These are phyloP conservation scores for Schizosaccharomyces japonicus DNA, from an alignment of 805 yeast species.

Conservation along the genomic window DNA sequence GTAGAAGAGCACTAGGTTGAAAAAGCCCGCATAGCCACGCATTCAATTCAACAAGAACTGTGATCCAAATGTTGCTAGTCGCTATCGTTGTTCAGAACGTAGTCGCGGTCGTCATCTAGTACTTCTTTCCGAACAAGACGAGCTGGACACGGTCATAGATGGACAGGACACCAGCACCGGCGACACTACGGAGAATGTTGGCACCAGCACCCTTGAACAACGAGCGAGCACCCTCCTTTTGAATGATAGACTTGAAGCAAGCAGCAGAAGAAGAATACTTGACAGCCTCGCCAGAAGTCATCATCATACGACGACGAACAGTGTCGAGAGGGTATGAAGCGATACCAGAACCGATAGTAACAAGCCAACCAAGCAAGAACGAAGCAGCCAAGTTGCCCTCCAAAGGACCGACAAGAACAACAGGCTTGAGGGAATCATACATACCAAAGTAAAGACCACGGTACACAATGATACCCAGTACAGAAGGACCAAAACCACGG, in stretches of 20 bases:
- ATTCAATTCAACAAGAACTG: no score
- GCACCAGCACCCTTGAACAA: constrained; percentile 99
- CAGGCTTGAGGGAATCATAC: constrained; percentile 90
- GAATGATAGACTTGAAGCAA: constrained; percentile 74
- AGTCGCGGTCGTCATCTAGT: background rate
- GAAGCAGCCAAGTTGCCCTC: constrained; percentile 89
- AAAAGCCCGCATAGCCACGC: no score
- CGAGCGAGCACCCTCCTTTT: constrained; percentile 82
- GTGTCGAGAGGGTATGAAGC: constrained; percentile 98
- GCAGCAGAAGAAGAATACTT: constrained; percentile 89
- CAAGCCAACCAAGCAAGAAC: constrained; percentile 91
- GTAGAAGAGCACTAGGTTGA: no score
- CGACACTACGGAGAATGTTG: constrained; percentile 98
- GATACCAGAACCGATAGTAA: constrained; percentile 94
- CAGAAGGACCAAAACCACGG: constrained; percentile 98
- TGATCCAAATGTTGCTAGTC: no score
- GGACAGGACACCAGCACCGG: constrained; percentile 98
- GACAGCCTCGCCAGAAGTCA: constrained; percentile 97
- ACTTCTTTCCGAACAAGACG: constrained; percentile 68
- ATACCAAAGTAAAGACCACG: constrained; percentile 98
- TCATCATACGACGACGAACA: constrained; percentile 99
- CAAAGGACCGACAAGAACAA: constrained; percentile 76
- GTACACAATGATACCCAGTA: constrained; percentile 91
- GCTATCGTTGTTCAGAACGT: no score
- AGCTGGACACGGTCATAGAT: constrained; percentile 90